These are phyloP conservation scores for Saprolegnia parasitica DNA, from an alignment of 352 stramenopile species.

Conservation along the genomic window DNA sequence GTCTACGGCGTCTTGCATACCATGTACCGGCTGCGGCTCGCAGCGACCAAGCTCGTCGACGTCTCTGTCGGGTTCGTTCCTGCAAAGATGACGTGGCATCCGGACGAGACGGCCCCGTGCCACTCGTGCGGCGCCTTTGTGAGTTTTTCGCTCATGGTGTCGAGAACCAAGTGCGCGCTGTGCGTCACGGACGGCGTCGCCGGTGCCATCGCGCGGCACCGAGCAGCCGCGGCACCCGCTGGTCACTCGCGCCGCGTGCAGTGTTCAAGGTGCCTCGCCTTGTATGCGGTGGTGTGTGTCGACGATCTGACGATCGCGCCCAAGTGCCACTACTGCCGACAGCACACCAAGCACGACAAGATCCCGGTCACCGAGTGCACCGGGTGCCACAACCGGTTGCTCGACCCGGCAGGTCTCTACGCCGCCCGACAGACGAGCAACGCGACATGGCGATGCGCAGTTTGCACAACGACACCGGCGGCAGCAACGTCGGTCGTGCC, in stretches of 20 bases:
- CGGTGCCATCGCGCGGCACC: not conserved
- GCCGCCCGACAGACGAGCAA: not conserved
- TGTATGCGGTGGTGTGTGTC: conserved; percentile 12
- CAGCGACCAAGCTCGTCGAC: conserved; percentile 2
- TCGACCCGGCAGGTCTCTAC: conserved; percentile 17
- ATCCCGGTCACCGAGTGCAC: conserved; percentile 2
- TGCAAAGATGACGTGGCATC: not conserved
- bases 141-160: conserved; percentile 21
- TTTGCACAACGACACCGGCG: conserved; percentile 1
- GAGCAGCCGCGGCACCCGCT: not conserved
- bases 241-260: conserved; percentile 10
- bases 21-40: conserved; percentile 21
- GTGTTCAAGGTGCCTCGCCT: conserved; percentile 1
- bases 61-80: conserved; percentile 8
- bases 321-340: conserved; percentile 27
- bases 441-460: not conserved
- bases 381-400: conserved; percentile 6
- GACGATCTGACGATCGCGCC: conserved; percentile 20
- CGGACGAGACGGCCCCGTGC: conserved; percentile 13
- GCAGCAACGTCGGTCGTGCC: not conserved
- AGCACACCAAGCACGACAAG: not conserved
- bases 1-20: conserved; percentile 14
- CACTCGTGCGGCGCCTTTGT: not conserved
- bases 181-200: not conserved
- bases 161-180: conserved; percentile 6